Percentiles rank a stretch among this genome's conserved stretches.
Conservation (phyloP, 352 stramenopile genomes). For the Globisporangium paroecandrum region DNA sequence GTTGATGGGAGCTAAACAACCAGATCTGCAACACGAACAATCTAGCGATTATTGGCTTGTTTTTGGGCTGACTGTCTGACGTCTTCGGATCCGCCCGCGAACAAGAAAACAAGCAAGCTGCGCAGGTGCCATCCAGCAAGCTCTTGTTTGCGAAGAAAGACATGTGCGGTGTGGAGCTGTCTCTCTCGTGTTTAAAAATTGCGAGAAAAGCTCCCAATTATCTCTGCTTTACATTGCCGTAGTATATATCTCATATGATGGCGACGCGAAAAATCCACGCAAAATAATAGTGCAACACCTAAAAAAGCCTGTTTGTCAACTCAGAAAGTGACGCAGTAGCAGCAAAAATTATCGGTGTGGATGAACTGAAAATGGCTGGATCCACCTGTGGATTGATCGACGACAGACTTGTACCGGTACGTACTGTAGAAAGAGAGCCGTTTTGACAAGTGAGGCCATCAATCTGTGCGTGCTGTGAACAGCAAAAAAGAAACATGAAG, state of each 20-base stretch:
- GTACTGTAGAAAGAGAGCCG: constrained; percentile 8
- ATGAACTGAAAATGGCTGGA: not conserved
- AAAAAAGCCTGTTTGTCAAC: not conserved
- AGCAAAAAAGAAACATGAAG: not conserved
- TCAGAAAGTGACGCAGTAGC: not conserved
- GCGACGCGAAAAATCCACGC: constrained; percentile 2
- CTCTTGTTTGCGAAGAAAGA: no score
- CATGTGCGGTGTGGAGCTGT: no score
- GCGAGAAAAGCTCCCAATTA: not conserved
- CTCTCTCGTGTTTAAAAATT: no score
- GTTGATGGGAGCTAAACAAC: constrained; percentile 1
- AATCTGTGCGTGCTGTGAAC: not conserved
- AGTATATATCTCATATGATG: no score
- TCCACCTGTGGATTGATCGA: not conserved
- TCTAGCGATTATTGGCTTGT: not conserved
- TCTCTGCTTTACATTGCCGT: not conserved
- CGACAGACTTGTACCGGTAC: no score
- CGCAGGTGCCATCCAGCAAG: no score
- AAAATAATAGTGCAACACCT: not conserved
- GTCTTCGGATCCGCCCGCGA: no score
- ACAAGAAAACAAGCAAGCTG: no score
- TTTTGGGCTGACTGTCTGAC: not conserved
- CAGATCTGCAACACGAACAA: not conserved
- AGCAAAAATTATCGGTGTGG: constrained; percentile 2
- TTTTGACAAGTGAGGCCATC: not conserved